Conservation (phyloP, 441 rosid species). For the Euphorbia schlechtendalii region DNA sequence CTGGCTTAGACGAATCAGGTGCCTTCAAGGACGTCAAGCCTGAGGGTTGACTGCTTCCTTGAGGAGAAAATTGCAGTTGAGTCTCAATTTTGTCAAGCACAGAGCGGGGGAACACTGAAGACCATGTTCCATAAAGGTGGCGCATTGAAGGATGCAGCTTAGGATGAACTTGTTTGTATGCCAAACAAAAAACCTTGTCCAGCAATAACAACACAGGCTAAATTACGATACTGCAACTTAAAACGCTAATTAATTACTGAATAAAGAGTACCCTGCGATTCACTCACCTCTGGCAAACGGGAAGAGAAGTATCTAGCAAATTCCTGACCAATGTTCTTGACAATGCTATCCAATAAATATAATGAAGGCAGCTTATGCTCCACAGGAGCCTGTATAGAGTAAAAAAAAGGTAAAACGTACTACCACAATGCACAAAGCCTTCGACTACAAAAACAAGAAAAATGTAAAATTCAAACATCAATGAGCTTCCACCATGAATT, state of each 20-base stretch:
- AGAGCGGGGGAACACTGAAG: constrained; percentile 63
- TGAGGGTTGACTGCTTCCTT: constrained; percentile 42
- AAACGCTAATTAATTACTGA: neutral
- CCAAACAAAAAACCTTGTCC: constrained; percentile 69
- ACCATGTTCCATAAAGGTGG: constrained; percentile 96
- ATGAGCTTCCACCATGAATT: neutral
- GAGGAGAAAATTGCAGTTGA: constrained; percentile 54
- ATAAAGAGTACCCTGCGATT: constrained; percentile 1
- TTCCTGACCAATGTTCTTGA: constrained; percentile 77
- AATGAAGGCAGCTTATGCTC: constrained; percentile 87
- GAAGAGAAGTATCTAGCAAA: constrained; percentile 69
- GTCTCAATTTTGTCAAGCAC: constrained; percentile 68
- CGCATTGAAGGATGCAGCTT: constrained; percentile 68
- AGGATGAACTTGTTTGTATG: constrained; percentile 77
- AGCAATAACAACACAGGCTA: constrained; percentile 7
- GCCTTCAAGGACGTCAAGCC: constrained; percentile 38
- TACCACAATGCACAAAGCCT: neutral
- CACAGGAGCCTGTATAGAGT: constrained; percentile 58
- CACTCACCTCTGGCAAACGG: constrained; percentile 86
- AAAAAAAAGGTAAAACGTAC: neutral
- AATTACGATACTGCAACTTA: neutral
- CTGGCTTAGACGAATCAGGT: constrained; percentile 69
- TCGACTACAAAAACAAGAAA: neutral
- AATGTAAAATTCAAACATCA: neutral
- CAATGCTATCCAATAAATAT: constrained; percentile 94